Percentiles rank a stretch among this genome's conserved stretches.
phyloP scores from a whole-genome alignment of 805 yeast species.

The Wickerhamiella spandovensis region DNA sequence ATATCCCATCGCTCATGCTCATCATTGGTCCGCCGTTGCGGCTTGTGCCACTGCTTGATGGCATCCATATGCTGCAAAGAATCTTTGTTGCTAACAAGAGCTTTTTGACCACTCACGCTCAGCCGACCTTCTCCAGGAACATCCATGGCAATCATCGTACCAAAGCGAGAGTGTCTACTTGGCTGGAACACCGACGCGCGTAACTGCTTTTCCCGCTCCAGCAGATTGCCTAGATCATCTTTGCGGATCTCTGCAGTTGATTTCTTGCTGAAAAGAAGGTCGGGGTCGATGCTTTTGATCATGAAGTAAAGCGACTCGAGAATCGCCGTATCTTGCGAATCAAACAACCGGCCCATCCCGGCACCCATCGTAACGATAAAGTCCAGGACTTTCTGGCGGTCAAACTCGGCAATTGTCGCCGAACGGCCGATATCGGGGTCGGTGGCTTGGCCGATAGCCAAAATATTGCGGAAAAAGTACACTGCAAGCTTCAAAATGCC shows the following conservation, averaged over 20 bases:
- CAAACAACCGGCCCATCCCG: conserved; percentile 51
- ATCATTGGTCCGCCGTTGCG: conserved; percentile 12
- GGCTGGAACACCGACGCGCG: conserved; percentile 34
- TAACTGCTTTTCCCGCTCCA: conserved; percentile 47
- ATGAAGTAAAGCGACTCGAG: conserved; percentile 59
- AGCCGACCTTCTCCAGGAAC: conserved; percentile 44
- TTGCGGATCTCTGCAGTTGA: conserved; percentile 6
- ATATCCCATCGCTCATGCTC: conserved; percentile 19
- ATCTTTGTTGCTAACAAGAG: conserved; percentile 35
- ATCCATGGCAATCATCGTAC: conserved; percentile 65
- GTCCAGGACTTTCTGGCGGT: conserved; percentile 58
- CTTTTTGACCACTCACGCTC: conserved; percentile 63
- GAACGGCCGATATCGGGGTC: conserved; percentile 58
- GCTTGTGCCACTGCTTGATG: conserved; percentile 50
- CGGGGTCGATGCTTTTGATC: conserved; percentile 40
- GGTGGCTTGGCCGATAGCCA: conserved; percentile 42
- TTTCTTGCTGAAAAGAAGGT: conserved; percentile 19
- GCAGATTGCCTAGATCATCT: conserved; percentile 29
- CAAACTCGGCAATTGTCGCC: conserved; percentile 42
- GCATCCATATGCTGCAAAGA: conserved; percentile 54
- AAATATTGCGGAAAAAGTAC: conserved; percentile 63
- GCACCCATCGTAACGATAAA: conserved; percentile 60
- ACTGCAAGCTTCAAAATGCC: conserved; percentile 60
- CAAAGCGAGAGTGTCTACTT: conserved; percentile 83
- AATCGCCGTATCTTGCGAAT: conserved; percentile 45